These are phyloP conservation scores for Leccinum laetum DNA, from an alignment of 1,284 basidiomycete species.

Conservation along the genomic window DNA sequence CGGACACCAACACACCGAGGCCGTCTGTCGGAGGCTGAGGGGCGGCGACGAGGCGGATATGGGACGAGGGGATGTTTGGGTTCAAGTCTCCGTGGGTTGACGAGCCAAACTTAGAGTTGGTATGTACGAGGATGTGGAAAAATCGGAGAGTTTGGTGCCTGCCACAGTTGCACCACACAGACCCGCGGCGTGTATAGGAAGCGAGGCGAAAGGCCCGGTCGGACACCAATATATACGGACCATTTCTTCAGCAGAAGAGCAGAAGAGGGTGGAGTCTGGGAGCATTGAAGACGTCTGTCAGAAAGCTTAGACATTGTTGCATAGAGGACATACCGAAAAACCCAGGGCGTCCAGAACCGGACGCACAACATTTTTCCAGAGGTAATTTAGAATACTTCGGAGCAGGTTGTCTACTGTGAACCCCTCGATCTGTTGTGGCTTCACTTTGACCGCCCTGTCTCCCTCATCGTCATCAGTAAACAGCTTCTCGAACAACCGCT, in stretches of 20 bases:
- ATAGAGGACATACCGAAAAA: background rate
- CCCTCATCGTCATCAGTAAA: background rate
- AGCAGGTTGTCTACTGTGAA: background rate
- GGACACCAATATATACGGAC: background rate
- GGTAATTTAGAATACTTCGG: background rate
- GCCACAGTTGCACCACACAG: background rate
- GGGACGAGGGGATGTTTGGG: background rate
- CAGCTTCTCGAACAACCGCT: background rate
- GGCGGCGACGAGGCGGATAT: background rate
- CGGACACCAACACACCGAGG: background rate
- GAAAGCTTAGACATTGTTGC: background rate
- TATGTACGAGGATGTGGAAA: background rate
- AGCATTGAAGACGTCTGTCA: background rate
- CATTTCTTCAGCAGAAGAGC: background rate
- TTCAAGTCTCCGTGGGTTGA: background rate
- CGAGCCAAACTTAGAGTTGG: background rate
- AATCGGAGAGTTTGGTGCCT: background rate
- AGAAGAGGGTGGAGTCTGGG: background rate
- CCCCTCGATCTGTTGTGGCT: background rate
- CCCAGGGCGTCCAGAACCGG: background rate
- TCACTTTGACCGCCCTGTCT: background rate
- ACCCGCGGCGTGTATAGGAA: background rate
- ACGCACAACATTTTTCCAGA: background rate
- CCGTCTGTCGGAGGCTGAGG: background rate
- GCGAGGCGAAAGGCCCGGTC: background rate